A percentile compares a stretch with the other conserved stretches of the same genome.
Evolutionary conservation across 1,284 basidiomycete genomes (phyloP).

Genomic region (Apiotrichum veenhuisii): DNA sequence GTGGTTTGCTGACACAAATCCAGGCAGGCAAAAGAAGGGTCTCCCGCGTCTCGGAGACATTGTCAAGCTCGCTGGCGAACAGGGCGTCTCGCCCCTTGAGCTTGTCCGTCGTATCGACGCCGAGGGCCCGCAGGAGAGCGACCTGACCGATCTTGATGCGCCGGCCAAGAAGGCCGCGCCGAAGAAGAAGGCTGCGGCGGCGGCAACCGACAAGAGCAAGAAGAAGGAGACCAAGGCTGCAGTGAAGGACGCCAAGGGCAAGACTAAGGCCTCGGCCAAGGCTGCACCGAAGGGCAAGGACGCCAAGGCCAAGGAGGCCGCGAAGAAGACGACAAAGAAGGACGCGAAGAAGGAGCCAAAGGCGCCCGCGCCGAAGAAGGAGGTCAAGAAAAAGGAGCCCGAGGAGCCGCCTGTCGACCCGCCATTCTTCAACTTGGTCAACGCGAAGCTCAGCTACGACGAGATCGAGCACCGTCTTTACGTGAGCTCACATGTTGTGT

Average conservation of each 20-base stretch:
- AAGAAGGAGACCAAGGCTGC: slow-evolving; percentile 2
- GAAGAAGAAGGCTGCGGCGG: slow-evolving; percentile 10
- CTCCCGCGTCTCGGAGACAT: slow-evolving; percentile 26
- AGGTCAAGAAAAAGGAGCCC: slow-evolving; percentile 12
- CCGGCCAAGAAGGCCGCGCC: slow-evolving; percentile 4
- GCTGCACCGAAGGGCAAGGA: neutral
- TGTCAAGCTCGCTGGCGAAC: slow-evolving; percentile 17
- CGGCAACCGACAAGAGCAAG: slow-evolving; percentile 5
- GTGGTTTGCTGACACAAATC: slow-evolving; percentile 4
- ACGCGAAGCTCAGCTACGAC: slow-evolving; percentile 26
- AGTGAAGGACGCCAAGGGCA: slow-evolving; percentile 4
- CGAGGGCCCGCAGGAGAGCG: slow-evolving; percentile 5
- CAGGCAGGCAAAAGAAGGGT: slow-evolving; percentile 35
- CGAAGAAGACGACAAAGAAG: slow-evolving; percentile 14
- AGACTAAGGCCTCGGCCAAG: slow-evolving; percentile 12
- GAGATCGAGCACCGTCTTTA: slow-evolving; percentile 37
- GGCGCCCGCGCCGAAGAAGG: slow-evolving; percentile 12
- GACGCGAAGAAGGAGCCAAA: slow-evolving; percentile 10
- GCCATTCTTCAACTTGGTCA: slow-evolving; percentile 32
- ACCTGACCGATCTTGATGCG: slow-evolving; percentile 16
- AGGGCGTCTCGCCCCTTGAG: slow-evolving; percentile 12
- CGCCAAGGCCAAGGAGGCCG: slow-evolving; percentile 5
- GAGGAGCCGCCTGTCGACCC: slow-evolving; percentile 19
- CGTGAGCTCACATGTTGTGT: slow-evolving; percentile 27
- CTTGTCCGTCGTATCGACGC: slow-evolving; percentile 8